Base-by-base conservation (phyloP, 2,329 filamentous ascomycete species). In the Pyrenophora tritici-repentis region DNA sequence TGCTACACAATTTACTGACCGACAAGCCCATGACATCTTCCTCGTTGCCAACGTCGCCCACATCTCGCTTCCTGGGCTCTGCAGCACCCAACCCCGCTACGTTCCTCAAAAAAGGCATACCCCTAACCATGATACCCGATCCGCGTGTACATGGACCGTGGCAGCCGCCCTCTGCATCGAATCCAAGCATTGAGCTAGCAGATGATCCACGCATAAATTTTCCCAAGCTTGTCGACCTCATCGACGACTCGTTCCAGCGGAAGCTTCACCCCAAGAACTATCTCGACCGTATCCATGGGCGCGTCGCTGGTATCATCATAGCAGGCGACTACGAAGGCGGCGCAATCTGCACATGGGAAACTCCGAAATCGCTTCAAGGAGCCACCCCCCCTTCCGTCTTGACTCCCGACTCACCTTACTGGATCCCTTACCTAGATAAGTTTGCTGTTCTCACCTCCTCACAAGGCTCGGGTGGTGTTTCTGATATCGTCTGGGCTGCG, bases 241-340 rank as follows among this genome's bases (percentile, higher is more conserved):
- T 99, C 57, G 90, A 99, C 60, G 91, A 99, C 71, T 97, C 91
- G 0, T 99, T 99, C 70, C 84, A 86, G 50, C 84, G 92, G 34
- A 89, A 89, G 67, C 82, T 99, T 2, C 89, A 99, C 67, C 85
- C 93, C 0, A 78, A 87, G 17, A 84, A 93, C 70, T 99, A 97
- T 68, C 79, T 99, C 12, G 75, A 82, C 13, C 86, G 94, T n/a
- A 86, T 97, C 46, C 83, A 89, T 43, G 82, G 87, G 46, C 89
- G 88, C 24, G 81, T 97, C 10, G 94, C 94, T 0, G 94, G 93
- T 2, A 81, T 99, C 47, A 97, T 99, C 58, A 89, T 99, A 42
- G 94, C 93, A 0, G 94, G 94, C 6, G 89, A 96, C 67, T 99
- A 99, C 73, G 94, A 99, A 78, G 94, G 94, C 44, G 92, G 91